Percentiles rank a stretch among this genome's conserved stretches.
These are phyloP conservation scores for Nigrospora sphaerica DNA, from an alignment of 2,329 filamentous ascomycete species.

Conservation along the genomic window DNA sequence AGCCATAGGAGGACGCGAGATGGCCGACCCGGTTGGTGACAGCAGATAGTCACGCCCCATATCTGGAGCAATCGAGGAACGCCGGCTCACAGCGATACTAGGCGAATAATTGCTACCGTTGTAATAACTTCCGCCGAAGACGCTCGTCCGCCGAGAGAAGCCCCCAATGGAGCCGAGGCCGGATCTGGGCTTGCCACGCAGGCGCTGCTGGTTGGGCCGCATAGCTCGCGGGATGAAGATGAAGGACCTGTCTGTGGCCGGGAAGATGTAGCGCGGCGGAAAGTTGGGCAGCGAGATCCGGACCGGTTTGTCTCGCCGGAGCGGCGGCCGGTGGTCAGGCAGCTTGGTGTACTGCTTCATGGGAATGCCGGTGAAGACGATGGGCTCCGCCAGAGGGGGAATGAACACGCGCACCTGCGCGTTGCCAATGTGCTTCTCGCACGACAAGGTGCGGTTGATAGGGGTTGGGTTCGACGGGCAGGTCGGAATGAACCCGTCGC, in stretches of 20 bases:
- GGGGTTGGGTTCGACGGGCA: conserved; percentile 53
- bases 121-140: conserved; percentile 62
- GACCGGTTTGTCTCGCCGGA: conserved; percentile 93
- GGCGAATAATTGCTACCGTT: conserved; percentile 75
- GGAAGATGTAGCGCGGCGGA: conserved; percentile 82
- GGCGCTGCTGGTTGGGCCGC: conserved; percentile 83
- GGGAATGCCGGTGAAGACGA: conserved; percentile 66
- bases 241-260: conserved; percentile 83
- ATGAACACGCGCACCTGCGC: conserved; percentile 78
- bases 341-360: conserved; percentile 90
- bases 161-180: conserved; percentile 60
- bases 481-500: conserved; percentile 47
- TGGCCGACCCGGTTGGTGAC: conserved; percentile 73
- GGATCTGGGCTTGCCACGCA: conserved; percentile 67
- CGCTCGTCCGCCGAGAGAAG: conserved; percentile 74
- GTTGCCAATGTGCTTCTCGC: conserved; percentile 75
- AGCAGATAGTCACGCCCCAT: conserved; percentile 65
- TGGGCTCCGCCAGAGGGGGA: conserved; percentile 65
- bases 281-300: conserved; percentile 82
- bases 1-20: conserved; percentile 59
- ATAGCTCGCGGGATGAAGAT: conserved; percentile 95
- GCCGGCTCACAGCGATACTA: conserved; percentile 79
- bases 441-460: conserved; percentile 74
- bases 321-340: conserved; percentile 86
- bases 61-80: conserved; percentile 70